Evolutionary conservation across 1,284 basidiomycete species (phyloP), one percentile per base, ranked within the genome.

Genomic region (Cystobasidium slooffiae): DNA sequence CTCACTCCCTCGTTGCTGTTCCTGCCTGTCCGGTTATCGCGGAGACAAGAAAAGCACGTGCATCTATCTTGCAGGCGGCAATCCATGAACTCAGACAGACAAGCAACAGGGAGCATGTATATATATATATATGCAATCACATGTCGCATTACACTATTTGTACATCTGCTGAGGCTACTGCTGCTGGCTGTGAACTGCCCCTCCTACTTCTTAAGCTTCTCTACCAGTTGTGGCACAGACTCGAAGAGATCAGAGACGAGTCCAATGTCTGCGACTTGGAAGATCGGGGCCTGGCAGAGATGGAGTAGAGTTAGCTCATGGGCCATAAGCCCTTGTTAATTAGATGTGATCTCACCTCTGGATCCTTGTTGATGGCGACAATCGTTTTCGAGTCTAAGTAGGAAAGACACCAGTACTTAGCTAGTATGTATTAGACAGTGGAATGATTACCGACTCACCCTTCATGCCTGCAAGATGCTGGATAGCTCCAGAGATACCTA

Each of bases 391-490:
- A 94, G 83, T 99, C 62, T 65, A 52, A 47, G 12, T 5, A 20
- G 56, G 44, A 24, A 51, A 6, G 41, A 37, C 59, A 62, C 18
- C 6, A 44, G 20, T 9, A 14, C 1, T 47, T 20, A 62, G 39
- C 59, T 20, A 3, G n/a, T 62, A n/a, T n/a, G n/a, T n/a, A n/a
- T n/a, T n/a, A n/a, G n/a, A n/a, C n/a, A n/a, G n/a, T n/a, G n/a
- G n/a, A n/a, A n/a, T n/a, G n/a, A n/a, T n/a, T n/a, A n/a, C n/a
- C n/a, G n/a, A 72, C 69, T 22, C 14, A 72, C 69, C 97, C 84
- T 99, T 99, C 97, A 99, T 99, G 43, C 97, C 97, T 39, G 97
- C 97, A 76, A 99, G 86, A 85, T 99, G 97, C 84, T 99, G 97
- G 80, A 99, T 99, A 24, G 94, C 97, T 56, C 97, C 97, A 41